These are phyloP conservation scores for Coniochaeta ligniaria DNA, from an alignment of 2,329 filamentous ascomycete genomes.

Conservation along the genomic window DNA sequence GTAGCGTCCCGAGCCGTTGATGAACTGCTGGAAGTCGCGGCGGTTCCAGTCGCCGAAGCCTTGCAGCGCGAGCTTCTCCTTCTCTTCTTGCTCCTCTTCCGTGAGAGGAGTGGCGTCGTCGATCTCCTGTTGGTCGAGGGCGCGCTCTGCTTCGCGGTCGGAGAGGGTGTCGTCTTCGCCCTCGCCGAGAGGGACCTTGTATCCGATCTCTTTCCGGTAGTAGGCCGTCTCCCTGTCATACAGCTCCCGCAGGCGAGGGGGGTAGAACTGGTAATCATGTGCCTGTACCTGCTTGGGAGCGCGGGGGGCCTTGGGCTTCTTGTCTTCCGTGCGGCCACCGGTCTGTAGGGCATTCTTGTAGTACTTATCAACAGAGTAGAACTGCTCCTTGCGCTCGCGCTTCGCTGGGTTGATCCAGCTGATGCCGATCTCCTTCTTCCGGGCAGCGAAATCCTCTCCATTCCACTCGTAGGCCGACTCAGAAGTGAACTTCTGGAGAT, in stretches of 20 bases:
- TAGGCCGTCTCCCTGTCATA: slow-evolving; percentile 95
- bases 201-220: slow-evolving; percentile 92
- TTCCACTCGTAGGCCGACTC: slow-evolving; percentile 99
- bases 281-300: slow-evolving; percentile 88
- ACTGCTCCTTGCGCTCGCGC: slow-evolving; percentile 95
- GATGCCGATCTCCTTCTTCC: slow-evolving; percentile 86
- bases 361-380: slow-evolving; percentile 98
- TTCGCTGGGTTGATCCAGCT: slow-evolving; percentile 98
- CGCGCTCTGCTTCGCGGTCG: slow-evolving; percentile 80
- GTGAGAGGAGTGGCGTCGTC: slow-evolving; percentile 84
- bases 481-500: slow-evolving; percentile 94
- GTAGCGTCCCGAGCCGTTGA: slow-evolving; percentile 91
- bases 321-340: slow-evolving; percentile 68
- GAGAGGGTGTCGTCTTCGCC: slow-evolving; percentile 77
- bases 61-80: slow-evolving; percentile 70
- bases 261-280: slow-evolving; percentile 98
- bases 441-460: slow-evolving; percentile 86
- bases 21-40: slow-evolving; percentile 95
- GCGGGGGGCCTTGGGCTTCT: slow-evolving; percentile 91
- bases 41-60: slow-evolving; percentile 96
- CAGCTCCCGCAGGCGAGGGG: slow-evolving; percentile 71
- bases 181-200: slow-evolving; percentile 86
- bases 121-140: slow-evolving; percentile 84
- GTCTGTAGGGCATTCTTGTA: slow-evolving; percentile 85
- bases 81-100: slow-evolving; percentile 83